Evolutionary conservation across 495 filamentous ascomycete genomes (phyloP), one percentile per base, ranked within the genome.

Genomic region (Elasticomyces elasticus): DNA sequence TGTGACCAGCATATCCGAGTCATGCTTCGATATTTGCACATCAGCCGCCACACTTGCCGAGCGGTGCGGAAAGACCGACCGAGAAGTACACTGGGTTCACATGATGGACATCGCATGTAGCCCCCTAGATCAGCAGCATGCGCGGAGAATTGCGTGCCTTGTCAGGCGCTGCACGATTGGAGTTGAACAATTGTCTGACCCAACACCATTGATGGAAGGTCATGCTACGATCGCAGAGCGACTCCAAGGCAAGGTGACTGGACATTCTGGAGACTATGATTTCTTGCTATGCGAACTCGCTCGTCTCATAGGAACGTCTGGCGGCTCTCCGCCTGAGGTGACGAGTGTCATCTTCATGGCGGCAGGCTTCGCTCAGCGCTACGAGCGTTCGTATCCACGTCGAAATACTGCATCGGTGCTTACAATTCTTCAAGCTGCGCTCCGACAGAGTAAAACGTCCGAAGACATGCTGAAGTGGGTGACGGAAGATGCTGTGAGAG

Each of bases 401-500:
- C 22, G 37, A 4, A 35, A 42, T 6, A 46, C 20, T 1, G 9
- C 33, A 1, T 20, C 26, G 13, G 22, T 54, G 20, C 22, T n/a
- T 7, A 22, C 45, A 24, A 49, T 61, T 13, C 19, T 56, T 5
- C 33, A 49, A 11, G 25, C 13, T 1, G 53, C 53, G 0, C 24
- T 61, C 20, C 3, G 41, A 10, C 2, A 10, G 13, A 24, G 37
- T 20, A 51, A 51, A 27, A 38, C 24, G 12, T 23, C 9, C 33
- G 57, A 60, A 5, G 52, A 51, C 13, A 26, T 55, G 11, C 28
- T 33, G 20, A 20, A 33, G 23, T 61, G 58, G 61, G 59, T 52
- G 5, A 42, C 23, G 60, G 69, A 54, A 19, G 51, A 58, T 31
- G 74, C 76, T 4, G 70, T 80, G 41, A 52, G 65, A 28, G 71